Evolutionary conservation across 805 yeast species (phyloP).

Genomic region (Yarrowia sp.): DNA sequence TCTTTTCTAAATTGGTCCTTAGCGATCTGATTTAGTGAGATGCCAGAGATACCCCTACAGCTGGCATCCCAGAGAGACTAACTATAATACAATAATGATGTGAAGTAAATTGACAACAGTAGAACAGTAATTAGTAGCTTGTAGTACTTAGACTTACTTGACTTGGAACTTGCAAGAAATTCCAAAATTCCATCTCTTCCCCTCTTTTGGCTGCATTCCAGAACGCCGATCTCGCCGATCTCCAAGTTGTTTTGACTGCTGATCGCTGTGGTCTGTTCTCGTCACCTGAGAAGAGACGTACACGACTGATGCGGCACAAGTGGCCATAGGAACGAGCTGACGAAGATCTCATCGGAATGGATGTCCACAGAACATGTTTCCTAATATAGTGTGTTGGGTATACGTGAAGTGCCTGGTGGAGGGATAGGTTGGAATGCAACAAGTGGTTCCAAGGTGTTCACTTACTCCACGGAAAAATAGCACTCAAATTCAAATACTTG

Average conservation of each 20-base stretch:
- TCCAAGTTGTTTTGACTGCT: constrained; percentile 6
- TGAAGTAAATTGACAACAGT: not conserved
- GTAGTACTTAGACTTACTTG: too few relatives aligned
- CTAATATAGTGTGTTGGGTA: too few relatives aligned
- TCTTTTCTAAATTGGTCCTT: constrained; percentile 24
- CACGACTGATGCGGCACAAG: not conserved
- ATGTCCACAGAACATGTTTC: not conserved
- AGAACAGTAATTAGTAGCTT: too few relatives aligned
- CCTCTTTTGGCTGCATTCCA: constrained; percentile 5
- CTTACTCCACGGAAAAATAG: not conserved
- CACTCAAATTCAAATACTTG: not conserved
- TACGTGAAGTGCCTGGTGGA: too few relatives aligned
- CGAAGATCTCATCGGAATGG: constrained; percentile 19
- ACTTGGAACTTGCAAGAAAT: too few relatives aligned
- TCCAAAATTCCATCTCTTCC: too few relatives aligned
- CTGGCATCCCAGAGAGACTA: constrained; percentile 26
- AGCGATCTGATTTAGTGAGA: not conserved
- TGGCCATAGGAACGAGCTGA: too few relatives aligned
- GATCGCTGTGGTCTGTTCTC: constrained; percentile 3
- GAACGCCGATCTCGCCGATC: constrained; percentile 13
- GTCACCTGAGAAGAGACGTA: not conserved
- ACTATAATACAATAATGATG: constrained; percentile 23
- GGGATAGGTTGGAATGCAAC: too few relatives aligned
- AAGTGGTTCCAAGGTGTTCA: too few relatives aligned
- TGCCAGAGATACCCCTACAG: constrained; percentile 28